Percentiles rank a stretch among this genome's conserved stretches.
These are phyloP conservation scores for Pythium periplocum DNA, from an alignment of 352 stramenopile genomes.

Conservation along the genomic window DNA sequence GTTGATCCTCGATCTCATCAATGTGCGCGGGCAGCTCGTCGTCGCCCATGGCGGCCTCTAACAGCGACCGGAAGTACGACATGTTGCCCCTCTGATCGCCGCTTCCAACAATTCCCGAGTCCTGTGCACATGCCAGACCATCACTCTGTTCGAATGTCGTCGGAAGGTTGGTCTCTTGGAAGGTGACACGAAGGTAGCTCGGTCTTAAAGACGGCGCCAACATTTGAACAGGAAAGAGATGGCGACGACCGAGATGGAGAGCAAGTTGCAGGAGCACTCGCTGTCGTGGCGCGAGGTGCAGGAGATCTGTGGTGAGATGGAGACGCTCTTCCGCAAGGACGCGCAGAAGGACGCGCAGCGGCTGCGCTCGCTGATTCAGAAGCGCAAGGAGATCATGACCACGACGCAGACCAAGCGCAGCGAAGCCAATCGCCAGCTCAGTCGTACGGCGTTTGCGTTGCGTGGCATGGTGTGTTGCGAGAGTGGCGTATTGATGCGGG, in stretches of 20 bases:
- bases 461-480: too few relatives aligned
- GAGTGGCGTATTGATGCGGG: background rate
- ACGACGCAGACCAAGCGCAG: conserved; percentile 37
- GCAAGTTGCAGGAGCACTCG: conserved; percentile 4
- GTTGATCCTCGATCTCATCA: conserved; percentile 37
- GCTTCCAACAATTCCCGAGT: too few relatives aligned
- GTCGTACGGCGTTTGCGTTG: conserved; percentile 27
- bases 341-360: conserved; percentile 49
- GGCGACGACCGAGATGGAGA: conserved; percentile 20
- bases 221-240: conserved; percentile 14
- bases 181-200: conserved; percentile 25
- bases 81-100: conserved; percentile 19
- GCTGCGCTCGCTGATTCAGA: conserved; percentile 46
- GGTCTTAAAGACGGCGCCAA: conserved; percentile 9
- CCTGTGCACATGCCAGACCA: conserved; percentile 1
- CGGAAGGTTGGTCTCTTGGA: background rate
- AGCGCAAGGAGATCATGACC: conserved; percentile 54
- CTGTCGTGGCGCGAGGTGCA: conserved; percentile 65
- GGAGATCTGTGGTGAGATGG: conserved; percentile 59
- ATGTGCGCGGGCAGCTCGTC: conserved; percentile 41
- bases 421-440: conserved; percentile 44
- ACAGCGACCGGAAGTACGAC: conserved; percentile 80
- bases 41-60: conserved; percentile 75
- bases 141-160: conserved; percentile 12
- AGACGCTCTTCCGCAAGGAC: conserved; percentile 58